Percentiles rank a stretch among this genome's conserved stretches.
These are phyloP conservation scores for Globisporangium ultimum DNA, from an alignment of 352 stramenopile genomes.

Conservation along the genomic window DNA sequence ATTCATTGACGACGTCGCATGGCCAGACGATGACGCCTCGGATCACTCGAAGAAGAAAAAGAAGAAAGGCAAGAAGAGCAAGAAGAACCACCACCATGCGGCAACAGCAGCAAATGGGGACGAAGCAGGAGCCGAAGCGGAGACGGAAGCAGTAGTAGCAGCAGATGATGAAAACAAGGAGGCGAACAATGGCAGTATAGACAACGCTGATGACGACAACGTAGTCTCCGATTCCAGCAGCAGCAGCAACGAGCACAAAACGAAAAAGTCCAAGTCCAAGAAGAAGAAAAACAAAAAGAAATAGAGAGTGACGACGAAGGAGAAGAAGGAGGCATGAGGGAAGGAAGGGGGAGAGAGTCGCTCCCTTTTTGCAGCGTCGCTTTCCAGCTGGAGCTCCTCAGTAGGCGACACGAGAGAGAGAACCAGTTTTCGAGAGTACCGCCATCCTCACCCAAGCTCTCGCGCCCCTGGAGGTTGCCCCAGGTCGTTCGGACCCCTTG, in stretches of 20 bases:
- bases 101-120: slow-evolving; percentile 8
- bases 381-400: no score
- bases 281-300: slow-evolving; percentile 52
- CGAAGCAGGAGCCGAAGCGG: slow-evolving; percentile 1
- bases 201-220: slow-evolving; percentile 1
- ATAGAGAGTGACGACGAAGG: slow-evolving; percentile 27
- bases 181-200: slow-evolving; percentile 13
- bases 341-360: no score
- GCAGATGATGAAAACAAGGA: slow-evolving; percentile 1
- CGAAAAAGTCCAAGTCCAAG: slow-evolving; percentile 43
- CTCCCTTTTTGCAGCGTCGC: no score
- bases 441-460: no score
- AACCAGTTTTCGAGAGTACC: no score
- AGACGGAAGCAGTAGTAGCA: neutral
- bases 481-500: no score
- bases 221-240: neutral
- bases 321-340: no score
- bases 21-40: slow-evolving; percentile 55
- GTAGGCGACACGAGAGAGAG: no score
- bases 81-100: slow-evolving; percentile 5
- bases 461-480: no score
- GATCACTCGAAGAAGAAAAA: slow-evolving; percentile 69
- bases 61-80: slow-evolving; percentile 43
- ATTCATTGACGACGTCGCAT: slow-evolving; percentile 84
- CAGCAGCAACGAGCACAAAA: slow-evolving; percentile 2